These are phyloP conservation scores for Saccharomycopsis phalli DNA, from an alignment of 1,139 yeast species.

Conservation along the genomic window DNA sequence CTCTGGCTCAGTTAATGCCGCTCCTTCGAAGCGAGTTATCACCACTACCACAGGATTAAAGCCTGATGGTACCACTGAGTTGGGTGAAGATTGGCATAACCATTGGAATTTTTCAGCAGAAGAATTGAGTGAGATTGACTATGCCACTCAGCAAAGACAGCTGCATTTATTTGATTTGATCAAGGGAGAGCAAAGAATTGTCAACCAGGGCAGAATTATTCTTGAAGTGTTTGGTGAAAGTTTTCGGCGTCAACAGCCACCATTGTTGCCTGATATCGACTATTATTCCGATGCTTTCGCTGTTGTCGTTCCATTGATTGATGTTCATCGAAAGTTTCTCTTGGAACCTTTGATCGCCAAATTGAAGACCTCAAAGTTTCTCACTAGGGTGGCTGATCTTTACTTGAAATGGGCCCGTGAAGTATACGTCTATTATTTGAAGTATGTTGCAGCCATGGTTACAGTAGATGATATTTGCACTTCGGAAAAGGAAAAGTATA, in stretches of 20 bases:
- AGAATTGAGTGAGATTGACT: slow-evolving; percentile 46
- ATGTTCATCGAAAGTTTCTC: slow-evolving; percentile 46
- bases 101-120: slow-evolving; percentile 62
- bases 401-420: slow-evolving; percentile 58
- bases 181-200: slow-evolving; percentile 65
- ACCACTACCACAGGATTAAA: slow-evolving; percentile 13
- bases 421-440: slow-evolving; percentile 46
- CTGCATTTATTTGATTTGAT: slow-evolving; percentile 72
- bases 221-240: slow-evolving; percentile 46
- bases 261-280: slow-evolving; percentile 38
- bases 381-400: slow-evolving; percentile 56
- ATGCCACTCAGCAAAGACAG: slow-evolving; percentile 54
- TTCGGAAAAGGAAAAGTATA: slow-evolving; percentile 37
- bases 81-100: slow-evolving; percentile 56
- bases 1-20: background rate
- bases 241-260: slow-evolving; percentile 32
- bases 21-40: slow-evolving; percentile 3
- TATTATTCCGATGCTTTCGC: slow-evolving; percentile 55
- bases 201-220: slow-evolving; percentile 60
- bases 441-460: slow-evolving; percentile 50
- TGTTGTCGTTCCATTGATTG: slow-evolving; percentile 53
- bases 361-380: slow-evolving; percentile 56
- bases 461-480: slow-evolving; percentile 46
- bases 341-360: slow-evolving; percentile 47
- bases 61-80: slow-evolving; percentile 9